phyloP scores from a whole-genome alignment of 2,329 filamentous ascomycete species.

The Periconia sp. region DNA sequence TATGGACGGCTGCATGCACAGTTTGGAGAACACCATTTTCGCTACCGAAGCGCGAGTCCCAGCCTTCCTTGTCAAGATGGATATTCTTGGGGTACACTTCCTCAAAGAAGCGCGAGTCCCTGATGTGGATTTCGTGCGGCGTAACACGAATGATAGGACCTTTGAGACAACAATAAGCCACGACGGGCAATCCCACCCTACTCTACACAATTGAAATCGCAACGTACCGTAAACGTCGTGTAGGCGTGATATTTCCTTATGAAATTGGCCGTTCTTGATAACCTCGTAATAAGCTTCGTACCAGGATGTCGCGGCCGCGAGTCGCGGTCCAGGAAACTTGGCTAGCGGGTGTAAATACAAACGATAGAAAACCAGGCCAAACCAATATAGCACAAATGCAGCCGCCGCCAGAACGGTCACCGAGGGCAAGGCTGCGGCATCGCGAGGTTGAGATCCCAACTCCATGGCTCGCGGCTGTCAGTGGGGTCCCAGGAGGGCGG shows the following conservation, averaged over 20 bases:
- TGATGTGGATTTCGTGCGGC: conserved; percentile 51
- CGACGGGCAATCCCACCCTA: not conserved
- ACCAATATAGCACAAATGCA: conserved; percentile 19
- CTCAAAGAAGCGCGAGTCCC: conserved; percentile 48
- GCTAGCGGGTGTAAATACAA: conserved; percentile 53
- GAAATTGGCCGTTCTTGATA: conserved; percentile 37
- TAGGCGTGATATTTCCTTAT: conserved; percentile 34
- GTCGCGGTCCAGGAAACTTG: conserved; percentile 51
- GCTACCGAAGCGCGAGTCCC: conserved; percentile 41
- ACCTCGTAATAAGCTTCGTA: conserved; percentile 46
- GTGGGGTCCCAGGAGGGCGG: not conserved
- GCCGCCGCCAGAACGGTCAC: conserved; percentile 16
- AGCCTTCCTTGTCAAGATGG: conserved; percentile 42
- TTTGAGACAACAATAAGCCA: conserved; percentile 19
- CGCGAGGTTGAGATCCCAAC: conserved; percentile 8
- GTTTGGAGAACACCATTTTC: conserved; percentile 35
- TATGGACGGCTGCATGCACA: conserved; percentile 34
- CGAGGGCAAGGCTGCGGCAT: conserved; percentile 12
- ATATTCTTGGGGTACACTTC: conserved; percentile 39
- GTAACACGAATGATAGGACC: conserved; percentile 52
- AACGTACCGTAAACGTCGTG: conserved; percentile 41
- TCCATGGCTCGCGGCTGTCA: conserved; percentile 18
- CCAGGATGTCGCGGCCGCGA: conserved; percentile 38
- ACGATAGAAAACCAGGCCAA: conserved; percentile 42
- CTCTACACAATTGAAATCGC: not conserved